A percentile compares a stretch with the other conserved stretches of the same genome.
These are phyloP conservation scores for Naematelia aurantialba DNA, from an alignment of 768 basidiomycete species.

Conservation along the genomic window DNA sequence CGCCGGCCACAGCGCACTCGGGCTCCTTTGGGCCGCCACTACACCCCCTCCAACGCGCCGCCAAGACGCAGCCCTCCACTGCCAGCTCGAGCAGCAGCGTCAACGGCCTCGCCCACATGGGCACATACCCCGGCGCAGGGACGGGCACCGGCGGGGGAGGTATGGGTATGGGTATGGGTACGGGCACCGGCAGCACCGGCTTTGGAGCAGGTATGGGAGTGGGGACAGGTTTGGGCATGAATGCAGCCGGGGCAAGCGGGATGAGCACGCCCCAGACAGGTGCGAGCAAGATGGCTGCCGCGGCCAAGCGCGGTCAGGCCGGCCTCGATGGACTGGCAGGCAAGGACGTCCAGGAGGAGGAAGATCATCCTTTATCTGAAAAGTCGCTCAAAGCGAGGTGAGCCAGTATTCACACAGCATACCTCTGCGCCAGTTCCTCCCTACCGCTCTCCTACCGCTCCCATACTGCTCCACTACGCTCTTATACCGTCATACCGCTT, in stretches of 20 bases:
- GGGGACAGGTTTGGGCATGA: neutral
- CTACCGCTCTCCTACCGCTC: too few relatives aligned
- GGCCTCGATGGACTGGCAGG: conserved; percentile 13
- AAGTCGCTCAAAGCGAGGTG: conserved; percentile 42
- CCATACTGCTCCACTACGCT: too few relatives aligned
- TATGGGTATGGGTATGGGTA: too few relatives aligned
- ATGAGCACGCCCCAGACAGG: conserved; percentile 24
- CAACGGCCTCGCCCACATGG: neutral
- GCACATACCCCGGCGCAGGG: neutral
- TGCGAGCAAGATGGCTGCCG: conserved; percentile 33
- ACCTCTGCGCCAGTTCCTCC: too few relatives aligned
- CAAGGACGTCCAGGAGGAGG: conserved; percentile 22
- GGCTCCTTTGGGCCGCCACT: neutral
- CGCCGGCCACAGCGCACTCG: conserved; percentile 1
- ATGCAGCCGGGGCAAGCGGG: neutral
- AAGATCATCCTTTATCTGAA: conserved; percentile 47
- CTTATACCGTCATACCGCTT: too few relatives aligned
- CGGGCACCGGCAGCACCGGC: neutral
- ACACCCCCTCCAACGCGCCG: neutral
- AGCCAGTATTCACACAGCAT: conserved; percentile 20
- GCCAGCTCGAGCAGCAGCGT: neutral
- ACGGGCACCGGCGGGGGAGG: neutral
- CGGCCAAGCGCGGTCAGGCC: conserved; percentile 35
- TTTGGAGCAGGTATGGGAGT: neutral
- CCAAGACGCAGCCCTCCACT: neutral